phyloP scores from a whole-genome alignment of 306 rosid species.

The Pyrus betulifolia region DNA sequence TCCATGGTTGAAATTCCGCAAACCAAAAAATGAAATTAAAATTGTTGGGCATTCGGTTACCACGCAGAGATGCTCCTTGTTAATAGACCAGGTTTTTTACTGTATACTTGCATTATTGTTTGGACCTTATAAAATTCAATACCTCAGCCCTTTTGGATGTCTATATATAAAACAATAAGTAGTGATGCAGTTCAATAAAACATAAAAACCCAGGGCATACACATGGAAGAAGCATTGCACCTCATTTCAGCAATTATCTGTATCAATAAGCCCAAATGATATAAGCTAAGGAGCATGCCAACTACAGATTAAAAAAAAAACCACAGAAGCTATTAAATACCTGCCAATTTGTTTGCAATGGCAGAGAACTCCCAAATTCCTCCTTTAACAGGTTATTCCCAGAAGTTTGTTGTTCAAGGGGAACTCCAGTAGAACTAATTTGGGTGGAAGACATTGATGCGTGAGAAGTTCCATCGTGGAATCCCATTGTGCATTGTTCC shows the following conservation, averaged over 20 bases:
- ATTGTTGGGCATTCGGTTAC: neutral
- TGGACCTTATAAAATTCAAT: neutral
- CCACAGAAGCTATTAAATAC: conserved; percentile 25
- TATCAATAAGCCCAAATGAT: neutral
- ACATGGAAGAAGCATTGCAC: neutral
- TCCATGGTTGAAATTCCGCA: neutral
- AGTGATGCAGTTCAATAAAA: neutral
- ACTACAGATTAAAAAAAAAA: neutral
- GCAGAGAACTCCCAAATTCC: conserved; percentile 37
- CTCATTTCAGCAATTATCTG: neutral
- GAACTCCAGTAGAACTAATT: conserved; percentile 31
- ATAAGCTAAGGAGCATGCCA: neutral
- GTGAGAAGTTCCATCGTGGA: conserved; percentile 41
- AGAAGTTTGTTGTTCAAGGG: conserved; percentile 35
- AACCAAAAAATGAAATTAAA: neutral
- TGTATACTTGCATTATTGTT: neutral
- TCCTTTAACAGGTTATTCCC: conserved; percentile 25
- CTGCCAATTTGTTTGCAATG: conserved; percentile 61
- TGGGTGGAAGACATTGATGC: conserved; percentile 37
- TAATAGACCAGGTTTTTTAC: neutral
- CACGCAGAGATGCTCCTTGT: neutral
- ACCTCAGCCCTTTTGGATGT: neutral
- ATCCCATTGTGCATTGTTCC: conserved; percentile 39
- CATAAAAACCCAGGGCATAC: neutral
- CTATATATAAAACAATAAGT: neutral